Evolutionary conservation across 2,329 filamentous ascomycete genomes (phyloP).

Genomic region (Aureobasidium musti): DNA sequence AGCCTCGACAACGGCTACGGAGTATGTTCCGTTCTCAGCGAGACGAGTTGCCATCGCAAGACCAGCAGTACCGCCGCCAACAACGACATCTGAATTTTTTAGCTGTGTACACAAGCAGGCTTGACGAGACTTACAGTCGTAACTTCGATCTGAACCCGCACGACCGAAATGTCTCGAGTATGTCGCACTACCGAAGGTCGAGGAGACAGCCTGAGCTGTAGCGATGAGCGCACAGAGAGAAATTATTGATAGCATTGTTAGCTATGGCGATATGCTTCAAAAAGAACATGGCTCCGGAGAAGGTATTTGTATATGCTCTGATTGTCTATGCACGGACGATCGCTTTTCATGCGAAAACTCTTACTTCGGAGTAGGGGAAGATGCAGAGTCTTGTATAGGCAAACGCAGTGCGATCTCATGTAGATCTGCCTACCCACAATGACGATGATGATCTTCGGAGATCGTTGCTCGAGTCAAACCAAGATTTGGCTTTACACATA

Average conservation of each 20-base stretch:
- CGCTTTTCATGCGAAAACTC: no score
- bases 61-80: conserved; percentile 35
- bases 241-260: neutral
- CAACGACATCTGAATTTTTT: conserved; percentile 31
- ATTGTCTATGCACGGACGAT: neutral
- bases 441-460: neutral
- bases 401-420: neutral
- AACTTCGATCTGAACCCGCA: conserved; percentile 10
- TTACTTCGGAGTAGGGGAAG: no score
- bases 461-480: neutral
- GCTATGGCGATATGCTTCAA: neutral
- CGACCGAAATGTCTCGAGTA: conserved; percentile 15
- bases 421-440: conserved; percentile 15
- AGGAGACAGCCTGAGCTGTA: neutral
- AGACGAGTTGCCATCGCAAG: conserved; percentile 34
- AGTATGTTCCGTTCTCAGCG: conserved; percentile 31
- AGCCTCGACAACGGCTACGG: conserved; percentile 36
- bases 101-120: neutral
- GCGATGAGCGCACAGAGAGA: neutral
- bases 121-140: neutral
- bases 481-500: neutral
- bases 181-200: neutral
- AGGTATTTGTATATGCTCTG: neutral
- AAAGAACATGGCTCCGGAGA: neutral
- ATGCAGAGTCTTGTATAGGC: conserved; percentile 3